Base-by-base conservation (phyloP, 1,284 basidiomycete species). In the Apiotrichum laibachii region DNA sequence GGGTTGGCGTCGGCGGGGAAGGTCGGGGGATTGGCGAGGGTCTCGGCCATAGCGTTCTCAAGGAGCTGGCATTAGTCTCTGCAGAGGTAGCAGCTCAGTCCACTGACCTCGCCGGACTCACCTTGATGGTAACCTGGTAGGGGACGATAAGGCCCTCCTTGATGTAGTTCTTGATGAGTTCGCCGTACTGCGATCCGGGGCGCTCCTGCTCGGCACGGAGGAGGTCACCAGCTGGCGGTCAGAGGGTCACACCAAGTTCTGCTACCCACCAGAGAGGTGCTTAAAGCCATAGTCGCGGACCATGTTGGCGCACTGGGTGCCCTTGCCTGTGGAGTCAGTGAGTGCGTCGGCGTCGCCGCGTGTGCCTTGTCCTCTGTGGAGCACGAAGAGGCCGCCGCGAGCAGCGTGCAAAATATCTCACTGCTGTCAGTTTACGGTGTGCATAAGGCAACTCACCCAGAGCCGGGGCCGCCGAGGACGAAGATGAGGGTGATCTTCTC, bases 401-500 rank as follows among this genome's bases (percentile, higher is more conserved):
- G 26, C 26, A 31, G 26, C 3, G 26, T 31, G 26, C 26, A 31
- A 31, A 31, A 31, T 31, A 31, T 31, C 26, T 31, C 26, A 31
- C 26, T 31, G 26, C 26, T 31, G 26, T 31, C 26, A 31, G 26
- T 31, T 31, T 31, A 31, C 3, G 26, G 7, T 3, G 26, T 4
- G 26, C 26, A 3, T 31, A 4, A 4, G 4, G 5, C 16, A 21
- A 50, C 49, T 16, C 34, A 40, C 91, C 26, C 93, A 67, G 92
- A 92, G 57, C 96, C 96, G 22, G 96, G 96, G 1, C 96, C 96
- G 44, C 96, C 96, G 22, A 99, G 88, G 19, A 99, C 94, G 72
- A 92, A 99, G 68, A 99, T 83, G 61, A 99, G 93, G 26, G 85
- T 88, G 66, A 97, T 87, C 65, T 92, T 87, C 54, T 78, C 76